phyloP scores from a whole-genome alignment of 2,329 filamentous ascomycete species.

The Nectriaceae sp. region DNA sequence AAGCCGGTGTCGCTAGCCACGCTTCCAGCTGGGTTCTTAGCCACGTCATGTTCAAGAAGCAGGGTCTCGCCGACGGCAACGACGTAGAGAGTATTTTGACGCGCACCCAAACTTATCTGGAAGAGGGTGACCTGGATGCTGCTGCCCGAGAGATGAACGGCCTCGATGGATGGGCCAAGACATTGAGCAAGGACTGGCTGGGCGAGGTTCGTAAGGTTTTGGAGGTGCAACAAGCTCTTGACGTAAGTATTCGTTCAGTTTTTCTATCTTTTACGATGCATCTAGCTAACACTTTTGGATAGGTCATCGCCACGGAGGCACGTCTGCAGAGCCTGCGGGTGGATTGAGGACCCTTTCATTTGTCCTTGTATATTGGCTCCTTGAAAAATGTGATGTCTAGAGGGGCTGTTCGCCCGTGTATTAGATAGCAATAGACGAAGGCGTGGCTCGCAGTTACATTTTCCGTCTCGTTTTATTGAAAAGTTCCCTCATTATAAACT shows the following conservation, averaged over 20 bases:
- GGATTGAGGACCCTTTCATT: slow-evolving; percentile 55
- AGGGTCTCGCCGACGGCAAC: slow-evolving; percentile 76
- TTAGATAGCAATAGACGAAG: slow-evolving; percentile 39
- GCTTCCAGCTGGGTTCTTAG: slow-evolving; percentile 87
- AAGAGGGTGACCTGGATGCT: slow-evolving; percentile 89
- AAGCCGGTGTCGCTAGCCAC: slow-evolving; percentile 92
- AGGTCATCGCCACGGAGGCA: slow-evolving; percentile 90
- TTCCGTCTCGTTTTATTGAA: neutral
- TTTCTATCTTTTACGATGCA: slow-evolving; percentile 1
- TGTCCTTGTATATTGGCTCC: slow-evolving; percentile 40
- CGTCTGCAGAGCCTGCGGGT: slow-evolving; percentile 84
- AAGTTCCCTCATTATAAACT: neutral
- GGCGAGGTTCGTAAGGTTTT: slow-evolving; percentile 86
- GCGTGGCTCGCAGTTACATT: slow-evolving; percentile 13
- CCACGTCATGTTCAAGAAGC: slow-evolving; percentile 96
- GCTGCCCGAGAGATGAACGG: slow-evolving; percentile 95
- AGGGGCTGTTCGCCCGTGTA: slow-evolving; percentile 34
- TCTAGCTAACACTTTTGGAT: slow-evolving; percentile 18
- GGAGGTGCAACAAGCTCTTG: slow-evolving; percentile 93
- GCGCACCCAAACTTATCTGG: slow-evolving; percentile 83
- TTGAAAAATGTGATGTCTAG: slow-evolving; percentile 29
- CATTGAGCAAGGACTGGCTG: slow-evolving; percentile 91
- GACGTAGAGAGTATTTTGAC: slow-evolving; percentile 94
- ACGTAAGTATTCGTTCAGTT: slow-evolving; percentile 62
- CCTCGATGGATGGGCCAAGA: slow-evolving; percentile 92